Conservation (phyloP, 2,329 filamentous ascomycete species). For the Fonsecaea nubica region DNA sequence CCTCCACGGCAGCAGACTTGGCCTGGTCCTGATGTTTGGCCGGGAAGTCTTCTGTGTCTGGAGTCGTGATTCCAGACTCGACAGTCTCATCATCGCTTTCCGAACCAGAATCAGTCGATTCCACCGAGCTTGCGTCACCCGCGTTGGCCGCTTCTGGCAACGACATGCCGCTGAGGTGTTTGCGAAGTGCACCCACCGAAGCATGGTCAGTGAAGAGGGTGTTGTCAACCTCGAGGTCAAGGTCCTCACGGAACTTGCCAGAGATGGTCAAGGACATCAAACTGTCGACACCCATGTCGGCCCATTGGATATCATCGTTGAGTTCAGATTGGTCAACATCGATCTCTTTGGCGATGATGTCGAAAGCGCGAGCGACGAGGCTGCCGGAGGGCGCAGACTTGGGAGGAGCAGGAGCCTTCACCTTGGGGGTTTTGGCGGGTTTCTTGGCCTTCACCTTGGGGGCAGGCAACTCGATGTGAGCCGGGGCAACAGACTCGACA, state of each 20-base stretch:
- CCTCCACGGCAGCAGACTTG: constrained; percentile 42
- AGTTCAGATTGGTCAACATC: constrained; percentile 65
- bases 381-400: constrained; percentile 41
- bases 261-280: constrained; percentile 67
- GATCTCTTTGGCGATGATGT: constrained; percentile 54
- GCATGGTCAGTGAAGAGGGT: constrained; percentile 66
- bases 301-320: constrained; percentile 65
- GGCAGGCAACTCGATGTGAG: constrained; percentile 34
- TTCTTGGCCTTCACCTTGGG: constrained; percentile 44
- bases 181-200: constrained; percentile 66
- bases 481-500: constrained; percentile 26
- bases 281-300: constrained; percentile 68
- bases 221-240: constrained; percentile 65
- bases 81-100: constrained; percentile 40
- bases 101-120: constrained; percentile 39
- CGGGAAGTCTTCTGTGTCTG: constrained; percentile 41
- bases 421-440: constrained; percentile 39
- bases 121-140: constrained; percentile 42
- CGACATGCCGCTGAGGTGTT: constrained; percentile 52
- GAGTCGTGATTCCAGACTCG: constrained; percentile 42
- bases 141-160: constrained; percentile 35
- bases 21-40: constrained; percentile 31
- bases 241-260: constrained; percentile 66
- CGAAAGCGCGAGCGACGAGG: constrained; percentile 46
- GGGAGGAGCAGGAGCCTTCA: constrained; percentile 42